These are phyloP conservation scores for Trichoderma sp. DNA, from an alignment of 2,329 filamentous ascomycete genomes.

Conservation along the genomic window DNA sequence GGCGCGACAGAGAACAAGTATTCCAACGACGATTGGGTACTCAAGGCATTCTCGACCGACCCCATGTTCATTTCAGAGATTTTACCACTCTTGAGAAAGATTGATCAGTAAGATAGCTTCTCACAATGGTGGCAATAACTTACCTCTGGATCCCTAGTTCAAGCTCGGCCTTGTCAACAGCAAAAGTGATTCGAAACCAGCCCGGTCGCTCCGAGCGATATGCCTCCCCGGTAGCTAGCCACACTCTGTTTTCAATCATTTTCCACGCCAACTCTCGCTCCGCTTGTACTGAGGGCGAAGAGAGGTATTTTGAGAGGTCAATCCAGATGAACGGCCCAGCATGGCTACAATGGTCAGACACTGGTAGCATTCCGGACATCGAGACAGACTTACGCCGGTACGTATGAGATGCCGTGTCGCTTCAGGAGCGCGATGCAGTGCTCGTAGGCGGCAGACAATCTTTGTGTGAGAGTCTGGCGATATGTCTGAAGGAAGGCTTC, in stretches of 20 bases:
- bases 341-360: neutral
- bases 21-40: too few species aligned
- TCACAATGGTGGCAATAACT: neutral
- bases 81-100: neutral
- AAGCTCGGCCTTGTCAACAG: slow-evolving; percentile 2
- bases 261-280: slow-evolving; percentile 4
- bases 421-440: neutral
- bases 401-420: neutral
- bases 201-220: slow-evolving; percentile 4
- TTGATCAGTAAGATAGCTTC: neutral
- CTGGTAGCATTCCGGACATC: neutral
- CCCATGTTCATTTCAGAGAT: neutral
- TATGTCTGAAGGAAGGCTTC: neutral
- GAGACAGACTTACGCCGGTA: neutral
- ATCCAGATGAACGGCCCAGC: slow-evolving; percentile 1
- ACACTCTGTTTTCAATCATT: slow-evolving; percentile 11
- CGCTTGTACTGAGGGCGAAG: neutral
- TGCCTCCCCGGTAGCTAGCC: slow-evolving; percentile 7
- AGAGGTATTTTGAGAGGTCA: slow-evolving; percentile 1
- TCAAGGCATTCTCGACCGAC: too few species aligned
- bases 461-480: neutral
- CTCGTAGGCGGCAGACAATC: neutral
- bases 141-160: neutral
- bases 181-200: slow-evolving; percentile 3
- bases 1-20: too few species aligned